Conservation (phyloP, 164 flowering plant species). For the Vitis rupestris region DNA sequence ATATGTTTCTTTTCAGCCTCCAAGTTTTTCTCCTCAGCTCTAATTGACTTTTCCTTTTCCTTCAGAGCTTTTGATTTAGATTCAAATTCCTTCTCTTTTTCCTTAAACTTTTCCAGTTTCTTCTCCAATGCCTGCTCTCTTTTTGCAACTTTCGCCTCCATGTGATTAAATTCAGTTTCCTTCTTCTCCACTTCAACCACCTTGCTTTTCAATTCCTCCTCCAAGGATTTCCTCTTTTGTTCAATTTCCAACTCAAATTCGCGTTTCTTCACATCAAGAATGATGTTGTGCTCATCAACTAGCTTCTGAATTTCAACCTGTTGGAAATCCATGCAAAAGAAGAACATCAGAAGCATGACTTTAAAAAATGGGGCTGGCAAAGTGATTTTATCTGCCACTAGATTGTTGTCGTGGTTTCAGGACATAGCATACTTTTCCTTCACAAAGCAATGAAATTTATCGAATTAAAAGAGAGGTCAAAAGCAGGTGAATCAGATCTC, state of each 20-base stretch:
- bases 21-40: constrained; percentile 36
- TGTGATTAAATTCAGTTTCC: constrained; percentile 34
- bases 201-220: constrained; percentile 36
- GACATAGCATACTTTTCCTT: no score
- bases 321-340: neutral
- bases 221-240: constrained; percentile 35
- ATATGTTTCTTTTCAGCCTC: constrained; percentile 28
- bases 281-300: constrained; percentile 34
- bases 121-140: constrained; percentile 44
- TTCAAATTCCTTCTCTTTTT: constrained; percentile 43
- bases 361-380: neutral
- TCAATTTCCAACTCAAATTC: constrained; percentile 42
- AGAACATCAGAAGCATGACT: constrained; percentile 1
- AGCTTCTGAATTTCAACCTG: constrained; percentile 43
- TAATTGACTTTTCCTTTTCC: constrained; percentile 37
- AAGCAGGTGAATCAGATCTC: no score
- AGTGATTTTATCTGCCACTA: no score
- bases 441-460: no score
- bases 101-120: constrained; percentile 37
- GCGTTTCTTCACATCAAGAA: constrained; percentile 32
- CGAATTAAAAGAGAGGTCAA: no score
- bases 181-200: constrained; percentile 37
- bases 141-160: constrained; percentile 38
- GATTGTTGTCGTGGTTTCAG: no score
- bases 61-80: constrained; percentile 33